These are phyloP conservation scores for Corynespora cassiicola DNA, from an alignment of 2,329 filamentous ascomycete species.

Conservation along the genomic window DNA sequence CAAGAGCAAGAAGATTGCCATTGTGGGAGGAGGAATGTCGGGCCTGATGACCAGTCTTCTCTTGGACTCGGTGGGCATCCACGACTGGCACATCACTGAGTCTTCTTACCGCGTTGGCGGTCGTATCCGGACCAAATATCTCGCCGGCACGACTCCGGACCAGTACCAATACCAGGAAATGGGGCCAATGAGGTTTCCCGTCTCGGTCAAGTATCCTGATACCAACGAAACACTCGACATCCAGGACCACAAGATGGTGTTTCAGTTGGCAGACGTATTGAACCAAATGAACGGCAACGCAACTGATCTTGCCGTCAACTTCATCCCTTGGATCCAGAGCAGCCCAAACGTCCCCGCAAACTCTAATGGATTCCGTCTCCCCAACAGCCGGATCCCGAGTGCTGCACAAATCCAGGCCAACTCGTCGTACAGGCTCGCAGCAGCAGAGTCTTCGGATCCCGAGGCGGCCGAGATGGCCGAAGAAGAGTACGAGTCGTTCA, in stretches of 20 bases:
- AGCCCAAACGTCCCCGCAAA: constrained; percentile 60
- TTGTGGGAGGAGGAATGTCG: constrained; percentile 70
- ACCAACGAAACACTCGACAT: constrained; percentile 66
- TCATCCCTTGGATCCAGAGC: constrained; percentile 68
- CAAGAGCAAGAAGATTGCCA: constrained; percentile 67
- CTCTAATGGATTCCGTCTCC: constrained; percentile 40
- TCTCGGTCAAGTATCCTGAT: constrained; percentile 54
- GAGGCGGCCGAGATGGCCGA: constrained; percentile 24
- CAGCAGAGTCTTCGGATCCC: constrained; percentile 20
- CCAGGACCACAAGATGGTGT: constrained; percentile 69
- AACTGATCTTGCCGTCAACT: constrained; percentile 58
- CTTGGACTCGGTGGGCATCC: constrained; percentile 62
- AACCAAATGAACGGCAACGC: constrained; percentile 66
- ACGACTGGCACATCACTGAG: constrained; percentile 68
- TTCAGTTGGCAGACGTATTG: constrained; percentile 66
- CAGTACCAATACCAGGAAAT: constrained; percentile 73
- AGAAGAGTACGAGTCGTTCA: constrained; percentile 25
- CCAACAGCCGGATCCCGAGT: constrained; percentile 42
- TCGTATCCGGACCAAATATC: constrained; percentile 68
- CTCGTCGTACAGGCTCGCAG: constrained; percentile 25
- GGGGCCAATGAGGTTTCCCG: constrained; percentile 71
- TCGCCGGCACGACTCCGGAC: constrained; percentile 63
- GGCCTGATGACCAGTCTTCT: constrained; percentile 64
- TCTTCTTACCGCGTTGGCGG: constrained; percentile 67
- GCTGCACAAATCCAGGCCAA: constrained; percentile 36